Base-by-base conservation (phyloP, 2,329 filamentous ascomycete genomes). In the Aureobasidium uvarum region DNA sequence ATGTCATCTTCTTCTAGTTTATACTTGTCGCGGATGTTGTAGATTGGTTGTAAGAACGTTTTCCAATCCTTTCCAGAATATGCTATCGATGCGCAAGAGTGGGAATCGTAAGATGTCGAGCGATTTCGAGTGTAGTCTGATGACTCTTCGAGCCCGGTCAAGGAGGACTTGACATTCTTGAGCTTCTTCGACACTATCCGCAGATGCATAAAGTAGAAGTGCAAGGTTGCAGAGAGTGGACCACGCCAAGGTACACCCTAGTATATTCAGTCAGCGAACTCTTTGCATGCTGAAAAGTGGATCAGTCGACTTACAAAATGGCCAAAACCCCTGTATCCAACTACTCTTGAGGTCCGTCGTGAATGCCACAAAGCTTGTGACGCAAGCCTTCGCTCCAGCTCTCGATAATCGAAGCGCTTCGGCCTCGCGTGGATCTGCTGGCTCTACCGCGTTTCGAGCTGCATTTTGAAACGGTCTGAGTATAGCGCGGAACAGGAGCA, bases 401-500 rank as follows among this genome's bases (percentile, higher is more conserved):
- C 52, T 56, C 3, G 52, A 56, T 2, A 56, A n/a, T 14, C 52
- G 52, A 25, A 28, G 36, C 14, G 52, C 52, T 38, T 56, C 52
- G 18, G 20, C 36, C 25, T 56, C 52, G 14, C 52, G 52, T 18
- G 11, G 7, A 5, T 43, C 33, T 5, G n/a, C 11, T 39, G 20
- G 1, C 13, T 2, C 23, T 20, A n/a, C 11, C 8, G 18, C 43
- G 14, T 2, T 14, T 28, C 23, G 14, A 5, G 45, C 7, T 18
- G 16, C 20, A 16, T 10, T 56, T 1, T 56, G 36, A n/a, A 56
- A 56, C 4, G 52, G 52, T 14, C 52, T 39, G 2, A 56, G 20
- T 39, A 56, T 56, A 7, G 52, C 52, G 20, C 52, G 52, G 28
- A 79, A 90, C 45, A 83, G 88, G 4, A 91, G 88, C 87, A 90